Base-by-base conservation (phyloP, 129 eudicot genomes). In the Ambrosia artemisiifolia region DNA sequence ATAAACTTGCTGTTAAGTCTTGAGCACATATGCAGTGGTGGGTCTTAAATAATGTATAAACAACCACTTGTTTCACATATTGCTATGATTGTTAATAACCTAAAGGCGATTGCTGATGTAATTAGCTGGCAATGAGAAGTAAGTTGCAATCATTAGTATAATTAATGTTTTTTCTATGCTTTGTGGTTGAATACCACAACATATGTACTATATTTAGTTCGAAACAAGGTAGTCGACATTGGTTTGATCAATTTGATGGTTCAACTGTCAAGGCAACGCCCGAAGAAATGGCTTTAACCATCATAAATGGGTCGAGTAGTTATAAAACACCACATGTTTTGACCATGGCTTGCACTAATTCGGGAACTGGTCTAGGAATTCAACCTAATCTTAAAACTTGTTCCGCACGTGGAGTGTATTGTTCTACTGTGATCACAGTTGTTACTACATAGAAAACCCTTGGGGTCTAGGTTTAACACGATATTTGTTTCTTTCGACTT, bases 351-450 rank as follows among this genome's bases (percentile, higher is more conserved):
- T 96, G 97, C 34, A 88, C 97, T 13, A 96, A 92, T 80, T 92
- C 97, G 28, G 97, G 97, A 72, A 89, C 89, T 46, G 97, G 97
- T 28, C 96, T 96, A 24, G 97, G 97, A 28, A 85, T 92, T 44
- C 97, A 92, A 70, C 96, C 96, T 51, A 94, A 88, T 78, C 74
- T 92, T 8, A 92, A 92, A 80, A 66, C 97, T 32, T 88, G 96
- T 74, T 85, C 96, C 70, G 96, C 97, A 2, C 87, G 88, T 4
- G 96, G 96, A 16, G 97, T 86, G 12, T 92, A 86, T 66, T 92
- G 97, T 54, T 88, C 97, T 62, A 88, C 93, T 44, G 97, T 92
- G 11, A 81, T 92, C 73, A 92, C 97, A 32, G 87, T 96, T 69
- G 85, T 92, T 60, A 92, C 97, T 24, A 93, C 97, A n/a, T 96